phyloP scores from a whole-genome alignment of 169 alveolate genomes.

The Plasmodium billcollinsi region DNA sequence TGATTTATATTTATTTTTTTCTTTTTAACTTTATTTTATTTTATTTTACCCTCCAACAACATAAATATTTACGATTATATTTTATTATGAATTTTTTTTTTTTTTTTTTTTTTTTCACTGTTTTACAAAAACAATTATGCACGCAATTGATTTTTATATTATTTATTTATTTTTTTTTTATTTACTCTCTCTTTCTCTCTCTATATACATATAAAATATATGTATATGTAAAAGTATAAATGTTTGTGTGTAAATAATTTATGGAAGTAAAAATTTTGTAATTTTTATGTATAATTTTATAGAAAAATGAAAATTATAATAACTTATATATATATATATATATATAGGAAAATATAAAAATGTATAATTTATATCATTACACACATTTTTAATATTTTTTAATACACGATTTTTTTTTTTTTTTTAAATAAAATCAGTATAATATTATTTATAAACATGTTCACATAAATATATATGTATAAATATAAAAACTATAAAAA shows the following conservation, averaged over 20 bases:
- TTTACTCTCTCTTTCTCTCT: conserved; percentile 53
- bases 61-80: conserved; percentile 25
- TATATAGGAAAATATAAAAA: conserved; percentile 1
- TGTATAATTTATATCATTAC: conserved; percentile 37
- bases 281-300: conserved; percentile 12
- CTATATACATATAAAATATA: not conserved
- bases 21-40: conserved; percentile 11
- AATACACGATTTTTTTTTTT: too few relatives aligned
- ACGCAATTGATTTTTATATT: not conserved
- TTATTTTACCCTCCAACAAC: conserved; percentile 18
- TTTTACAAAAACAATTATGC: too few relatives aligned
- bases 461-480: not conserved
- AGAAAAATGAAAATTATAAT: conserved; percentile 3
- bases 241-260: conserved; percentile 51
- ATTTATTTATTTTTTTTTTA: conserved; percentile 2
- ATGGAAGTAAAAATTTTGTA: conserved; percentile 8
- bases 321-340: too few relatives aligned
- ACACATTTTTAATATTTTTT: conserved; percentile 18
- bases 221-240: conserved; percentile 12
- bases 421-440: too few relatives aligned
- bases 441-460: not conserved
- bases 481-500: conserved; percentile 7
- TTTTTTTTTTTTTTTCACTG: conserved; percentile 5
- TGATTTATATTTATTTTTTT: conserved; percentile 7
- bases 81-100: conserved; percentile 38